Evolutionary conservation across 139 green algal species (phyloP).

Genomic region (Nannochloris sp.): DNA sequence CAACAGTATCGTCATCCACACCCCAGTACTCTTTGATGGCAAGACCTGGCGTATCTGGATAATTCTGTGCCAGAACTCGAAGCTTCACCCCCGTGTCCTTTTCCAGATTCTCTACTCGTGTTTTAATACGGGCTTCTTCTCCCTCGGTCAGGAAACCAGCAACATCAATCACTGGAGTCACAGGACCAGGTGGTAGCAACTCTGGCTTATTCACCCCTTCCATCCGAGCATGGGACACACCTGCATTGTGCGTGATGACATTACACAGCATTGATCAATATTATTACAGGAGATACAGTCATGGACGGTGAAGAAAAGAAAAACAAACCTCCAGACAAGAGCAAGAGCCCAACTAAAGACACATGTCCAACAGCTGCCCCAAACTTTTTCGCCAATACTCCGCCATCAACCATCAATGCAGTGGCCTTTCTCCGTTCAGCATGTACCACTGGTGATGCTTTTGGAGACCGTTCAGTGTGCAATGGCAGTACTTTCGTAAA

Average conservation of each 20-base stretch:
- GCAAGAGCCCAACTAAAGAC: too few species aligned
- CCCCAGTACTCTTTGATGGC: constrained; percentile 93
- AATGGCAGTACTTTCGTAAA: too few species aligned
- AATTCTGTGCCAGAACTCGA: constrained; percentile 92
- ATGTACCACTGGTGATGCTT: too few species aligned
- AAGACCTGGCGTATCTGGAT: constrained; percentile 88
- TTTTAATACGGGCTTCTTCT: constrained; percentile 64
- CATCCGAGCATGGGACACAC: constrained; percentile 43
- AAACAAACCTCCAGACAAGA: too few species aligned
- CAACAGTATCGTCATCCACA: constrained; percentile 88
- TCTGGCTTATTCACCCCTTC: constrained; percentile 95
- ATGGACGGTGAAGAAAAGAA: too few species aligned
- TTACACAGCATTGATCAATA: constrained; percentile 1
- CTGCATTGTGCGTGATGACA: not conserved
- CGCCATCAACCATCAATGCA: too few species aligned
- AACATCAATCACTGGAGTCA: constrained; percentile 85
- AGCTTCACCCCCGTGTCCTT: constrained; percentile 88
- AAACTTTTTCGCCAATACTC: too few species aligned
- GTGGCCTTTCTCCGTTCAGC: too few species aligned
- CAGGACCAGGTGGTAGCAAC: constrained; percentile 72
- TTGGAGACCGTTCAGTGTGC: too few species aligned
- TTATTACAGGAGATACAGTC: too few species aligned
- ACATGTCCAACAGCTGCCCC: too few species aligned
- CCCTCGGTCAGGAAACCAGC: constrained; percentile 77
- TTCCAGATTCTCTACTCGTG: constrained; percentile 63